These are phyloP conservation scores for Microcyclospora tardicrescens DNA, from an alignment of 2,329 filamentous ascomycete species.

Conservation along the genomic window DNA sequence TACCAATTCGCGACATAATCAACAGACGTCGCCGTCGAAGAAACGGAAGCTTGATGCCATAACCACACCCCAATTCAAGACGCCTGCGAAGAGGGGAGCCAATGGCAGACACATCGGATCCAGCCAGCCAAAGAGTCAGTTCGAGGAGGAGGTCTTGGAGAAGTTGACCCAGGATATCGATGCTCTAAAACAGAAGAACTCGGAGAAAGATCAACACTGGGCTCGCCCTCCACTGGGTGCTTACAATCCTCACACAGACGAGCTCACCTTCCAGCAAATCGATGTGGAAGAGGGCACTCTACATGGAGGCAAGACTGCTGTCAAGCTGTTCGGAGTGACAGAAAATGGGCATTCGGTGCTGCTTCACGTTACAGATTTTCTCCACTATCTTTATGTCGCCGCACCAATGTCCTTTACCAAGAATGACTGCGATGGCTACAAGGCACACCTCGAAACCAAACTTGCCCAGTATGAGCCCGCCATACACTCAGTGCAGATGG, in stretches of 20 bases:
- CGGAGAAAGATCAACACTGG: slow-evolving; percentile 92
- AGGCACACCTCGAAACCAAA: slow-evolving; percentile 65
- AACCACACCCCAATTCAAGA: slow-evolving; percentile 45
- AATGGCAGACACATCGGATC: slow-evolving; percentile 51
- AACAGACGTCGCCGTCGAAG: slow-evolving; percentile 49
- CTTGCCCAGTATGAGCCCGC: slow-evolving; percentile 59
- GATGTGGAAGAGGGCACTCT: slow-evolving; percentile 84
- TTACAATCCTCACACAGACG: slow-evolving; percentile 53
- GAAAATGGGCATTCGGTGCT: slow-evolving; percentile 79
- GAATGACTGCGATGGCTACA: slow-evolving; percentile 66
- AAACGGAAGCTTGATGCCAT: slow-evolving; percentile 72
- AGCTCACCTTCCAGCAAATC: slow-evolving; percentile 85
- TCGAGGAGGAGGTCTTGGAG: slow-evolving; percentile 87
- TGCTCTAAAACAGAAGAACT: slow-evolving; percentile 70
- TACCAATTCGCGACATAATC: slow-evolving; percentile 31
- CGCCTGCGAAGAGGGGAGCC: slow-evolving; percentile 33
- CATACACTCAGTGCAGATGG: slow-evolving; percentile 70
- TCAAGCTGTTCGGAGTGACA: slow-evolving; percentile 91
- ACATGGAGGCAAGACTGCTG: slow-evolving; percentile 58
- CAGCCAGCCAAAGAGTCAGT: slow-evolving; percentile 75
- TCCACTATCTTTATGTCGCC: slow-evolving; percentile 88
- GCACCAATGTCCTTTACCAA: slow-evolving; percentile 72
- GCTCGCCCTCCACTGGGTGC: slow-evolving; percentile 49
- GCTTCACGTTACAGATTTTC: slow-evolving; percentile 88
- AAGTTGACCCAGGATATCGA: slow-evolving; percentile 91